These are phyloP conservation scores for Volvariella surrecta DNA, from an alignment of 1,284 basidiomycete genomes.

Conservation along the genomic window DNA sequence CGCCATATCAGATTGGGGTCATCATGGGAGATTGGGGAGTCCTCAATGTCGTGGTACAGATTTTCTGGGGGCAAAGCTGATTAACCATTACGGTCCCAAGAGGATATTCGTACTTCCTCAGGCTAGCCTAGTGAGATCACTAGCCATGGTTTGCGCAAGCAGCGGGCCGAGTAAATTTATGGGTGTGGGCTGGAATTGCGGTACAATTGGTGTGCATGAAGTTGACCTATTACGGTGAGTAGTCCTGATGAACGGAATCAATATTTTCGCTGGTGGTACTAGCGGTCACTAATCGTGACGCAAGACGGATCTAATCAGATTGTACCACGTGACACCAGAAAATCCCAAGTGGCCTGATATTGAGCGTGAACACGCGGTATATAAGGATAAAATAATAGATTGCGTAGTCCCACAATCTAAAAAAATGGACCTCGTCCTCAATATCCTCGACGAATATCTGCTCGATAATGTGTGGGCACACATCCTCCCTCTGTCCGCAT, in stretches of 20 bases:
- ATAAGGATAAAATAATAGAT: not conserved
- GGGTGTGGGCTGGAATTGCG: slow-evolving; percentile 19
- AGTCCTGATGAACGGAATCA: no score
- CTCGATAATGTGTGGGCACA: slow-evolving; percentile 77
- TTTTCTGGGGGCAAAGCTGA: slow-evolving; percentile 17
- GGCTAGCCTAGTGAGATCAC: slow-evolving; percentile 12
- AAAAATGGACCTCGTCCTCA: slow-evolving; percentile 77
- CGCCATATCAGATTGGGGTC: slow-evolving; percentile 24
- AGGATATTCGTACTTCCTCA: slow-evolving; percentile 12
- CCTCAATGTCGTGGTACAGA: slow-evolving; percentile 22
- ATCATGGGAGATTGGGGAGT: slow-evolving; percentile 24
- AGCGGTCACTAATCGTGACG: not conserved
- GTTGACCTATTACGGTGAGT: slow-evolving; percentile 2
- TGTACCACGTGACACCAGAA: not conserved
- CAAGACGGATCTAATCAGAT: not conserved
- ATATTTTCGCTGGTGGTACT: not conserved
- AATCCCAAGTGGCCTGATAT: slow-evolving; percentile 1
- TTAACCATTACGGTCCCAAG: slow-evolving; percentile 19
- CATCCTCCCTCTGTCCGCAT: slow-evolving; percentile 63
- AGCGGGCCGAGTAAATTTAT: slow-evolving; percentile 18
- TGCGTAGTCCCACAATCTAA: not conserved
- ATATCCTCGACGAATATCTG: slow-evolving; percentile 63
- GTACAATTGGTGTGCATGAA: slow-evolving; percentile 17
- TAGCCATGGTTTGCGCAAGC: slow-evolving; percentile 15
- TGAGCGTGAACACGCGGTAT: not conserved